phyloP scores from a whole-genome alignment of 768 basidiomycete species.

The Rhizopogon vinicolor region DNA sequence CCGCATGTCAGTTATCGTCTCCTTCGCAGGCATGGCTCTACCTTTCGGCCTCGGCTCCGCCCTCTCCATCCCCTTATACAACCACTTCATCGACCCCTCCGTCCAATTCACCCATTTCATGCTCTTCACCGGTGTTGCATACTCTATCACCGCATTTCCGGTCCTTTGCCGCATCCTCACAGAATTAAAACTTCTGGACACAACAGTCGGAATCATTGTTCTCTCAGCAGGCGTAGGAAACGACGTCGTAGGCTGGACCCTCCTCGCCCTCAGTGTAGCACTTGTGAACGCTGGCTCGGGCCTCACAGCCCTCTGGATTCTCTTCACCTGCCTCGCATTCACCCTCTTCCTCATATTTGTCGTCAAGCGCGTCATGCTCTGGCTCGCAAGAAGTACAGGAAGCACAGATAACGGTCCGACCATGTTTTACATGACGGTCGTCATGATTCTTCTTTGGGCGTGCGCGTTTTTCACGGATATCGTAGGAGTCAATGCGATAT shows the following conservation, averaged over 20 bases:
- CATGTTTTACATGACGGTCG: constrained; percentile 84
- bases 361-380: constrained; percentile 54
- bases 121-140: constrained; percentile 91
- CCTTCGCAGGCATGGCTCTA: constrained; percentile 77
- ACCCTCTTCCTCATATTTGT: constrained; percentile 70
- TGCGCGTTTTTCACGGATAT: constrained; percentile 92
- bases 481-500: constrained; percentile 90
- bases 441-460: constrained; percentile 76
- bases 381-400: constrained; percentile 75
- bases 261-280: constrained; percentile 88
- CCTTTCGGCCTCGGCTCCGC: constrained; percentile 86
- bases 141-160: constrained; percentile 84
- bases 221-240: constrained; percentile 91
- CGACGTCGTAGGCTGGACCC: constrained; percentile 82
- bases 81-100: constrained; percentile 60
- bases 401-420: constrained; percentile 81
- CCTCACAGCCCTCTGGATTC: constrained; percentile 78
- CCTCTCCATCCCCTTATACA: constrained; percentile 58
- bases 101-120: constrained; percentile 86
- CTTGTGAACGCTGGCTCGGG: constrained; percentile 87
- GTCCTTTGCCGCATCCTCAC: constrained; percentile 85
- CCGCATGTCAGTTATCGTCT: constrained; percentile 61
- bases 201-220: constrained; percentile 88
- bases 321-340: constrained; percentile 80
- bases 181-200: constrained; percentile 88